These are phyloP conservation scores for Hyaloscypha finlandica DNA, from an alignment of 495 filamentous ascomycete genomes.

Conservation along the genomic window DNA sequence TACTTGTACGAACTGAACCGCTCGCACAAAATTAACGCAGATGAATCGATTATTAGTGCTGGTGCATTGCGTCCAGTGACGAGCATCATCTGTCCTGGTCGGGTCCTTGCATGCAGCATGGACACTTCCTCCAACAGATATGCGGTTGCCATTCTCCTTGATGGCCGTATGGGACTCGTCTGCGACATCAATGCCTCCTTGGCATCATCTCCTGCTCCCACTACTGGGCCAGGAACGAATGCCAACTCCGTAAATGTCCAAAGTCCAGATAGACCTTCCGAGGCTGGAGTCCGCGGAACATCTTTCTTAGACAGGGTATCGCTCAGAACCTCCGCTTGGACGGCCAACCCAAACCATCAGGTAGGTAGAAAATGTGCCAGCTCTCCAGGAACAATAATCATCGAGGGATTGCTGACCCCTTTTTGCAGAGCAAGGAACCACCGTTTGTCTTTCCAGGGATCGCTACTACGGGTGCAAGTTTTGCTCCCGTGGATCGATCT, in stretches of 20 bases:
- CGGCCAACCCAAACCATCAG: not conserved
- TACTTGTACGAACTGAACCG: constrained; percentile 60
- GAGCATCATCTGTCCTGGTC: constrained; percentile 58
- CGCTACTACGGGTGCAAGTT: constrained; percentile 7
- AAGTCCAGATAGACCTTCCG: not conserved
- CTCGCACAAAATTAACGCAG: not conserved
- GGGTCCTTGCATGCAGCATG: constrained; percentile 64
- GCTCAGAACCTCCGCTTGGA: constrained; percentile 16
- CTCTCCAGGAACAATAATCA: not conserved
- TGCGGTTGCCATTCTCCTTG: constrained; percentile 62
- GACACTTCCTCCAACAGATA: constrained; percentile 60
- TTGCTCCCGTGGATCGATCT: constrained; percentile 9
- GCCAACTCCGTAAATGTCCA: constrained; percentile 6
- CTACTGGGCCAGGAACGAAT: constrained; percentile 29
- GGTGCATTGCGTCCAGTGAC: constrained; percentile 47
- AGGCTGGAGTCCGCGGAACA: not conserved
- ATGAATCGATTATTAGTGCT: constrained; percentile 22
- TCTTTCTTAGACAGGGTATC: constrained; percentile 25
- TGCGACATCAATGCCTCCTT: constrained; percentile 48
- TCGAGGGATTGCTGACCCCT: constrained; percentile 2
- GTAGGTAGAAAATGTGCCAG: not conserved
- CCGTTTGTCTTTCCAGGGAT: constrained; percentile 25
- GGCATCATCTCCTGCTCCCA: not conserved
- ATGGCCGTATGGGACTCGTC: constrained; percentile 63
- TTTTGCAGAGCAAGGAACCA: not conserved